Evolutionary conservation across 768 basidiomycete species (phyloP).

Genomic region (Suillus occidentalis): DNA sequence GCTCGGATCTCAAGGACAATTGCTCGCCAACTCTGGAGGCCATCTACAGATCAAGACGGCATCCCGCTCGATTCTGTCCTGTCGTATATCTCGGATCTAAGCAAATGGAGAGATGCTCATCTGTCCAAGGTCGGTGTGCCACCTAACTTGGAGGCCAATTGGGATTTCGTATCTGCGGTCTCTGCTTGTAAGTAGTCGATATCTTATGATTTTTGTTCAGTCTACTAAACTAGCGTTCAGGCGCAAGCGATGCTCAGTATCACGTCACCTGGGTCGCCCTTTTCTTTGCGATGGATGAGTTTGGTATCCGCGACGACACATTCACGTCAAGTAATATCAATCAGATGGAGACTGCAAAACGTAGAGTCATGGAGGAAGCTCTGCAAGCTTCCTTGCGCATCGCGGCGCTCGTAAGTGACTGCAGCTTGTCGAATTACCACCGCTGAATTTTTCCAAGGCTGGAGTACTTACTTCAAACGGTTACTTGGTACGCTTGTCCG

Average conservation of each 20-base stretch:
- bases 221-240: slow-evolving; percentile 30
- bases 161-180: slow-evolving; percentile 87
- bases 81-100: slow-evolving; percentile 54
- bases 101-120: slow-evolving; percentile 75
- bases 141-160: slow-evolving; percentile 75
- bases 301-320: slow-evolving; percentile 67
- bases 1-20: slow-evolving; percentile 82
- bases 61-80: slow-evolving; percentile 67
- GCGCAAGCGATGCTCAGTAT: slow-evolving; percentile 85
- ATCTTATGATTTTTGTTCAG: not conserved
- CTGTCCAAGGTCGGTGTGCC: slow-evolving; percentile 84
- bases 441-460: slow-evolving; percentile 43
- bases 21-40: slow-evolving; percentile 79
- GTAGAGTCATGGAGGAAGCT: slow-evolving; percentile 78
- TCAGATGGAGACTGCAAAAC: slow-evolving; percentile 63
- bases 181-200: slow-evolving; percentile 49
- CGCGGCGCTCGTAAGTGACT: slow-evolving; percentile 69
- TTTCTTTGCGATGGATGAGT: slow-evolving; percentile 82
- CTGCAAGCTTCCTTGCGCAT: slow-evolving; percentile 84
- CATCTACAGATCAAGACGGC: slow-evolving; percentile 73
- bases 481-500: slow-evolving; percentile 61
- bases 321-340: slow-evolving; percentile 42
- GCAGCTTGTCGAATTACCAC: slow-evolving; percentile 3
- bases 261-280: slow-evolving; percentile 91
- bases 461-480: slow-evolving; percentile 85